phyloP scores from a whole-genome alignment of 1,139 yeast species.

The Pichia sp. region DNA sequence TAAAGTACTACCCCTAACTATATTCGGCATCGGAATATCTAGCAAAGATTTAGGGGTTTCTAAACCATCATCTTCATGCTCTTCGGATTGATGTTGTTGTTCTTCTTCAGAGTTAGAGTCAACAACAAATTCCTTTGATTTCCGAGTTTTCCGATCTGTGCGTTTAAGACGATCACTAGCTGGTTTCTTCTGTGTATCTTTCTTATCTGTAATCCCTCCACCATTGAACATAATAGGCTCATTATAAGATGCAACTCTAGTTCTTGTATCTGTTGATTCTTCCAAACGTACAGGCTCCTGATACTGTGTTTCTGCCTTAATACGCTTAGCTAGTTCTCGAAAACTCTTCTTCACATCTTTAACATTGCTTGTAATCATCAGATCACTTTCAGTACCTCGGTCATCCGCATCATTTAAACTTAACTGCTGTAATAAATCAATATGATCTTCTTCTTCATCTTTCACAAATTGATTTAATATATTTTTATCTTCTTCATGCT shows the following conservation, averaged over 20 bases:
- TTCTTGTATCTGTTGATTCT: not conserved
- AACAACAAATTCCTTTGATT: not conserved
- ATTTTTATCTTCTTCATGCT: slow-evolving; percentile 59
- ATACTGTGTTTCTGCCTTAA: slow-evolving; percentile 22
- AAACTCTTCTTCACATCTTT: slow-evolving; percentile 27
- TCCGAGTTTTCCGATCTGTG: not conserved
- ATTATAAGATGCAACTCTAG: not conserved
- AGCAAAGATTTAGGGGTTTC: no score
- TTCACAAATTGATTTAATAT: slow-evolving; percentile 67
- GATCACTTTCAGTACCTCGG: slow-evolving; percentile 19
- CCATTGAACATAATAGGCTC: slow-evolving; percentile 1
- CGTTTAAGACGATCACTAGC: no score
- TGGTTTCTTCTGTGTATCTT: no score
- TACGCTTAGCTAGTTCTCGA: slow-evolving; percentile 25
- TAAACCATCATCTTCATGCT: not conserved
- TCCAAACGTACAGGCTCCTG: not conserved
- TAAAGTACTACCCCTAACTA: not conserved
- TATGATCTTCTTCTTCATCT: slow-evolving; percentile 56
- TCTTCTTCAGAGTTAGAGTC: not conserved
- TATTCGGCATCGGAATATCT: not conserved
- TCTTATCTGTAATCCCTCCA: no score
- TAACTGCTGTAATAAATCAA: slow-evolving; percentile 46
- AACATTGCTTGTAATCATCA: slow-evolving; percentile 15
- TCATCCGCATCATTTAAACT: slow-evolving; percentile 24
- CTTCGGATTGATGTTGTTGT: not conserved